These are phyloP conservation scores for Aegle marmelos DNA, from an alignment of 345 rosid species.

Conservation along the genomic window DNA sequence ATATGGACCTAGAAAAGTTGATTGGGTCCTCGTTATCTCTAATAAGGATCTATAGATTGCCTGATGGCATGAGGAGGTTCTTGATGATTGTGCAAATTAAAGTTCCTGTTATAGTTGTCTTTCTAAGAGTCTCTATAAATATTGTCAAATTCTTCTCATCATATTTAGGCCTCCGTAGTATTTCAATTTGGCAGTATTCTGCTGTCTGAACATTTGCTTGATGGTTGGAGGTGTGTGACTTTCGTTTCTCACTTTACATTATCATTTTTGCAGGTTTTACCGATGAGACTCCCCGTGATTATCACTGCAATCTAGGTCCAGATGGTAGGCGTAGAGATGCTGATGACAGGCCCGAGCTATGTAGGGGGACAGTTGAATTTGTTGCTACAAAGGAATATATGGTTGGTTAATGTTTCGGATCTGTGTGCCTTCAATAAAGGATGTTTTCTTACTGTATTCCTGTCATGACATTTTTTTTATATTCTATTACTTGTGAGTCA, in stretches of 20 bases:
- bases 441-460: constrained; percentile 1
- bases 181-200: neutral
- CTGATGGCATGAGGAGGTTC: neutral
- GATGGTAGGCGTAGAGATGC: constrained; percentile 76
- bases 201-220: neutral
- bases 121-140: neutral
- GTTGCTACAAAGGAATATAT: constrained; percentile 88
- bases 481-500: neutral
- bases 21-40: neutral
- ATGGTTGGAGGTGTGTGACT: constrained; percentile 4
- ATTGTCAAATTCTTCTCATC: neutral
- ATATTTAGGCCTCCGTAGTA: neutral
- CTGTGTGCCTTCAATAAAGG: neutral
- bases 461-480: neutral
- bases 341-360: constrained; percentile 68
- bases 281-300: constrained; percentile 61
- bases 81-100: neutral
- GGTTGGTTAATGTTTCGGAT: constrained; percentile 45
- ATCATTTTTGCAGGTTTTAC: constrained; percentile 43
- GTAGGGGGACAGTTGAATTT: constrained; percentile 74
- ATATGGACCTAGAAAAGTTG: neutral
- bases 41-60: neutral
- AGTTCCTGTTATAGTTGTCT: neutral
- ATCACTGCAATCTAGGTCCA: constrained; percentile 66
- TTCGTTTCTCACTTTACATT: neutral